These are phyloP conservation scores for Boletus rubescentipes DNA, from an alignment of 768 basidiomycete genomes.

Conservation along the genomic window DNA sequence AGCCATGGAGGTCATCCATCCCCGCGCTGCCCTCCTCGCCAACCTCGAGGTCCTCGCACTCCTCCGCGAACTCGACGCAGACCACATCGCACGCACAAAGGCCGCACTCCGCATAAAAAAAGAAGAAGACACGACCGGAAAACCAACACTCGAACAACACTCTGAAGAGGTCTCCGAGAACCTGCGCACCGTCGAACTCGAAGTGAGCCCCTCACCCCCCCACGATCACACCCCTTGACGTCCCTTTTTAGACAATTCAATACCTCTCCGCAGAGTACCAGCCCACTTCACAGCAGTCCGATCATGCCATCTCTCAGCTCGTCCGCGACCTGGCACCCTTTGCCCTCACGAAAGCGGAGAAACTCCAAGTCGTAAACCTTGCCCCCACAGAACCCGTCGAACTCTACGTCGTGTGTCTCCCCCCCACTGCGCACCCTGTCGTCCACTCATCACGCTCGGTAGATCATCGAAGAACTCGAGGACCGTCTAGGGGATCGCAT, in stretches of 20 bases:
- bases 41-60: slow-evolving; percentile 85
- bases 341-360: slow-evolving; percentile 86
- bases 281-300: slow-evolving; percentile 64
- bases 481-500: slow-evolving; percentile 72
- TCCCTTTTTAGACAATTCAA: slow-evolving; percentile 67
- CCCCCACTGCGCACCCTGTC: neutral
- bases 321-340: slow-evolving; percentile 65
- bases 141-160: slow-evolving; percentile 30
- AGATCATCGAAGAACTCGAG: slow-evolving; percentile 94
- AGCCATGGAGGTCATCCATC: slow-evolving; percentile 37
- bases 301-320: slow-evolving; percentile 61
- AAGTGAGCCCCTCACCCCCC: slow-evolving; percentile 34
- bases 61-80: slow-evolving; percentile 71
- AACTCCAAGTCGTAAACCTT: slow-evolving; percentile 89
- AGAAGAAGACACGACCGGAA: slow-evolving; percentile 59
- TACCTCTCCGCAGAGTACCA: slow-evolving; percentile 78
- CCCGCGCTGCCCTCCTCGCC: slow-evolving; percentile 78
- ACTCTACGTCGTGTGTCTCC: slow-evolving; percentile 75
- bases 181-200: slow-evolving; percentile 80
- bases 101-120: slow-evolving; percentile 74
- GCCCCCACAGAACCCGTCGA: slow-evolving; percentile 81
- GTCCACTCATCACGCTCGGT: neutral
- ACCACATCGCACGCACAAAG: slow-evolving; percentile 68
- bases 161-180: slow-evolving; percentile 72
- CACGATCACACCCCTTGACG: neutral